Evolutionary conservation across 164 flowering plant species (phyloP), one percentile per base, ranked within the genome.

Genomic region (Liriodendron chinense): DNA sequence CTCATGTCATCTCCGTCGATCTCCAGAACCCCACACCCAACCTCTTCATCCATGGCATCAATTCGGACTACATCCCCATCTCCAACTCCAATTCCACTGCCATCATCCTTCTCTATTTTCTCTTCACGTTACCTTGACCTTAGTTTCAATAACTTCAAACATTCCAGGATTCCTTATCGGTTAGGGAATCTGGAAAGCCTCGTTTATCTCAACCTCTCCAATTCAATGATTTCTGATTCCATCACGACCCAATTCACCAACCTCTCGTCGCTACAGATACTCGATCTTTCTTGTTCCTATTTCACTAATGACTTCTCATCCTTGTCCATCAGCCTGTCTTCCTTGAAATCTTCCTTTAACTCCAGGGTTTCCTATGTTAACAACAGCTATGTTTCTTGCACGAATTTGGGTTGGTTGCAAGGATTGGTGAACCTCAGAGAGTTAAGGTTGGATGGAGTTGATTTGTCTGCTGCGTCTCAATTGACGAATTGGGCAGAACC

Each of bases 261-360:
- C 74, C 72, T 79, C 47, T 72, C 82, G 21, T 72, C 66, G 59
- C 24, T 80, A 13, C 69, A 12, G n/a, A 23, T n/a, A 47, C 79
- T 76, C 20, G 76, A 80, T 57, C 72, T 80, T 68, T 80, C 79
- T 1, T 80, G 74, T 48, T 72, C 82, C 12, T 28, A 12, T 1
- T 21, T 0, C 43, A 69, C 64, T 8, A 0, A 8, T 5, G 76
- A 80, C 34, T 20, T 49, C 71, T 80, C 79, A 53, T 26, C 79
- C 7, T 7, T 64, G 18, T 49, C 76, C 6, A 68, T 1, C 18
- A 69, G 69, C 26, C 23, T 76, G 34, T 28, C 67, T 64, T 49
- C 74, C 6, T 24, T 50, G n/a, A 9, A 65, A 43, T 22, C 5
- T 23, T 72, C 79, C 12, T 1, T 1, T 0, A 63, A 65, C 0